phyloP scores from a whole-genome alignment of 176 grass and related monocot species.

The Stipa capillata region DNA sequence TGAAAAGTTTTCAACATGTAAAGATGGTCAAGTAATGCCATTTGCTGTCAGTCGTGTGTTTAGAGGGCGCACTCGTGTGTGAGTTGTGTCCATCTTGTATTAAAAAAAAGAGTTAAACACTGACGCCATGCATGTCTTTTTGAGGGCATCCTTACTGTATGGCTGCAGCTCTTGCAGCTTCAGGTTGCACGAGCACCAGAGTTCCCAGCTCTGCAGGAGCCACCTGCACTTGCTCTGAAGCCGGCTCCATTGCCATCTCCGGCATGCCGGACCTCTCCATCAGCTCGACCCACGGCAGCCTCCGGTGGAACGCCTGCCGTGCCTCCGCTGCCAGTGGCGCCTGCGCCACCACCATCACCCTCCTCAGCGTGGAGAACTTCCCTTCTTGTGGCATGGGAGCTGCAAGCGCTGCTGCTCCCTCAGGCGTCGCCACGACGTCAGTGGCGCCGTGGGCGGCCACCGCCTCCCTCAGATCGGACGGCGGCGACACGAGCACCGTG shows the following conservation, averaged over 20 bases:
- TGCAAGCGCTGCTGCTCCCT: neutral
- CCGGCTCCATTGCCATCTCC: neutral
- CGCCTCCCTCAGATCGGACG: neutral
- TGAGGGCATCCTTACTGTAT: neutral
- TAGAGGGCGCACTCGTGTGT: no score
- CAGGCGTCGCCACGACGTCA: slow-evolving; percentile 21
- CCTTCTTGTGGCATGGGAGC: neutral
- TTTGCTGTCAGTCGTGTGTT: neutral
- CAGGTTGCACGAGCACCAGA: neutral
- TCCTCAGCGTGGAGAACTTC: slow-evolving; percentile 13
- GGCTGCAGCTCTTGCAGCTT: neutral
- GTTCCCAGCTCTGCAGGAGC: neutral
- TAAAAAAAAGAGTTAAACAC: neutral
- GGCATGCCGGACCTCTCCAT: neutral
- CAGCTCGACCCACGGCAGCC: slow-evolving; percentile 29
- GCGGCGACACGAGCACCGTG: neutral
- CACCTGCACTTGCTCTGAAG: neutral
- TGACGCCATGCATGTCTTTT: neutral
- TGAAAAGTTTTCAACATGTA: neutral
- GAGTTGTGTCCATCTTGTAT: slow-evolving; percentile 1
- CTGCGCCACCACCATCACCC: neutral
- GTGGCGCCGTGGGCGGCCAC: slow-evolving; percentile 15
- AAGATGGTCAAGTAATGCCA: neutral
- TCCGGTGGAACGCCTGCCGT: neutral
- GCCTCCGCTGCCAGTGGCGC: neutral